A percentile compares a stretch with the other conserved stretches of the same genome.
Conservation (phyloP, 2,329 filamentous ascomycete species). For the Myrmaecium sp. region DNA sequence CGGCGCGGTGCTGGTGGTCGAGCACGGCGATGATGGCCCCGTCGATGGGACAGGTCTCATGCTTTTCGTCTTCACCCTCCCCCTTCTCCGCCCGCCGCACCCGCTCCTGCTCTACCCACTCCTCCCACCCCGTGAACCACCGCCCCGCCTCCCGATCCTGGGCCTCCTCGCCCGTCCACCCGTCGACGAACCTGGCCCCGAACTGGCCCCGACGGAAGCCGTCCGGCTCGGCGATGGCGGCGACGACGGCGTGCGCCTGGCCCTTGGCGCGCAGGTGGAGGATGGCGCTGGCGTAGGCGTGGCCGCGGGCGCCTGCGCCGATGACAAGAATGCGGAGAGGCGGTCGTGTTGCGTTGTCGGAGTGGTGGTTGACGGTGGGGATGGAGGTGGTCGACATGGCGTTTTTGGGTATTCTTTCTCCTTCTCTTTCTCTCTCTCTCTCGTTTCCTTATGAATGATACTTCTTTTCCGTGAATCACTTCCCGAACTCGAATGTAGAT, state of each 20-base stretch:
- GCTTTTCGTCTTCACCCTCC: too few relatives aligned
- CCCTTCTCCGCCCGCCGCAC: constrained; percentile 11
- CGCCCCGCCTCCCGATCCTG: constrained; percentile 29
- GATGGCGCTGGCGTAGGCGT: constrained; percentile 16
- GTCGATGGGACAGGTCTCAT: too few relatives aligned
- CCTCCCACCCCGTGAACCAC: constrained; percentile 51
- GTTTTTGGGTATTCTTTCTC: too few relatives aligned
- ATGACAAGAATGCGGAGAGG: constrained; percentile 21
- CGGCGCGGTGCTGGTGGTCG: constrained; percentile 76
- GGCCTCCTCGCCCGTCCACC: constrained; percentile 26
- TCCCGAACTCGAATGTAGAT: too few relatives aligned
- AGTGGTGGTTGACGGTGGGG: too few relatives aligned
- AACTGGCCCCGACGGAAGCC: constrained; percentile 58
- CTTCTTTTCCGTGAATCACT: too few relatives aligned
- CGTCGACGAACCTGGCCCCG: constrained; percentile 47
- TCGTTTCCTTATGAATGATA: too few relatives aligned
- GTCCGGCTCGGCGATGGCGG: constrained; percentile 67
- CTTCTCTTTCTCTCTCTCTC: too few relatives aligned
- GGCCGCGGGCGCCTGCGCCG: constrained; percentile 21
- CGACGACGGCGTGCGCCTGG: constrained; percentile 38
- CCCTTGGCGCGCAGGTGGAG: background rate
- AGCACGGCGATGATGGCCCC: constrained; percentile 57
- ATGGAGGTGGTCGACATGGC: too few relatives aligned
- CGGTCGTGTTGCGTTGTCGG: too few relatives aligned
- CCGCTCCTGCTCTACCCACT: constrained; percentile 38